Evolutionary conservation across 805 yeast species (phyloP), one percentile per base, ranked within the genome.

Genomic region (Hanseniaspora occidentalis): DNA sequence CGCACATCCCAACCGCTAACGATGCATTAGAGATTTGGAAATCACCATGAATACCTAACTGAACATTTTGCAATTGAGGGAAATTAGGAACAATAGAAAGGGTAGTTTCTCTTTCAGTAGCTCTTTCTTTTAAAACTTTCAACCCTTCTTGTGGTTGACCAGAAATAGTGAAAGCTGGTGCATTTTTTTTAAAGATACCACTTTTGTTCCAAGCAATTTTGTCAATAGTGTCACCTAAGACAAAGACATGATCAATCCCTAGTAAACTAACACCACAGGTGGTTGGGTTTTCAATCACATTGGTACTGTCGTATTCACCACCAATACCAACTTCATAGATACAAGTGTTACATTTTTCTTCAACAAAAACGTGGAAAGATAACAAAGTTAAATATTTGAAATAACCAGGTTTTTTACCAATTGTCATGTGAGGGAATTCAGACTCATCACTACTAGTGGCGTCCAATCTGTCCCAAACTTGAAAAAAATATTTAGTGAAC

Each of bases 281-380:
- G 0, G 83, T 72, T 16, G 98, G 97, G 34, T 67, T 63, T 34
- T 69, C 75, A 37, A 92, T 73, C 2, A 92, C 72, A 56, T 92
- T 92, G 10, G 99, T 92, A n/a, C 96, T 84, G 59, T 92, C 99
- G 53, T 77, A 85, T 55, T 84, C 94, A 6, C 99, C 99, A 22
- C 99, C 99, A 37, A 92, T 95, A 18, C 99, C 99, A 23, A 94
- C 99, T 58, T 92, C 99, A 54, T 84, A 86, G 29, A 92, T 79
- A 10, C 97, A 96, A 26, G 95, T 74, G 54, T 86, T 83, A n/a
- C 92, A 88, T 2, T 83, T 81, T 60, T 92, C 98, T 41, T 74
- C 70, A 62, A 84, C 57, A 51, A 94, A 94, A 1, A 85, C 81
- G 57, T 94, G 96, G 65, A 86, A 92, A 2, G 96, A 84, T 44